Evolutionary conservation across 2,329 filamentous ascomycete species (phyloP).

Genomic region (Cytospora paraplurivora): DNA sequence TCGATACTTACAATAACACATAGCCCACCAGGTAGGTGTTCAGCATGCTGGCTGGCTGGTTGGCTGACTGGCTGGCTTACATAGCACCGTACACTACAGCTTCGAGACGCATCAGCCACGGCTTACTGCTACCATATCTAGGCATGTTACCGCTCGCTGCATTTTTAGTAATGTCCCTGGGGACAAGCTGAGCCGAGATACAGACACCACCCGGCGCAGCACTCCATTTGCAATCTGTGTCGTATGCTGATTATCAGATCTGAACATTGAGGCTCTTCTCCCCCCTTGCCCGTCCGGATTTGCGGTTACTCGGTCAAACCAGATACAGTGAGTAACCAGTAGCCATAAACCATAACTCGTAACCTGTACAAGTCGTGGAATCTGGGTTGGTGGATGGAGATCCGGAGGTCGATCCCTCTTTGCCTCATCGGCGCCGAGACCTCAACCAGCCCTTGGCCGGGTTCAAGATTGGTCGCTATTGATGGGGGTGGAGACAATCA

Average conservation of each 20-base stretch:
- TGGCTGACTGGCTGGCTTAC: neutral
- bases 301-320: neutral
- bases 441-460: conserved; percentile 9
- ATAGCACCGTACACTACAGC: neutral
- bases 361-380: neutral
- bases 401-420: conserved; percentile 20
- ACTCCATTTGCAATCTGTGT: neutral
- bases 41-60: neutral
- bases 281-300: neutral
- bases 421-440: conserved; percentile 20
- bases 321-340: neutral
- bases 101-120: neutral
- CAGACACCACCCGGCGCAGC: neutral
- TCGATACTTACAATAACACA: neutral
- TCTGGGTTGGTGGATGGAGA: conserved; percentile 16
- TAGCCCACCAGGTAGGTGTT: neutral
- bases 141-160: no score
- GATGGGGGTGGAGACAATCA: conserved; percentile 17
- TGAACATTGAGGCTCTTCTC: neutral
- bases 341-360: no score
- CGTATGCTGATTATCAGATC: neutral
- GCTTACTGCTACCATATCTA: neutral
- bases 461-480: conserved; percentile 15
- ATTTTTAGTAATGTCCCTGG: neutral
- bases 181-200: neutral